phyloP scores from a whole-genome alignment of 2,329 filamentous ascomycete species.

The Scytalidium sp. region DNA sequence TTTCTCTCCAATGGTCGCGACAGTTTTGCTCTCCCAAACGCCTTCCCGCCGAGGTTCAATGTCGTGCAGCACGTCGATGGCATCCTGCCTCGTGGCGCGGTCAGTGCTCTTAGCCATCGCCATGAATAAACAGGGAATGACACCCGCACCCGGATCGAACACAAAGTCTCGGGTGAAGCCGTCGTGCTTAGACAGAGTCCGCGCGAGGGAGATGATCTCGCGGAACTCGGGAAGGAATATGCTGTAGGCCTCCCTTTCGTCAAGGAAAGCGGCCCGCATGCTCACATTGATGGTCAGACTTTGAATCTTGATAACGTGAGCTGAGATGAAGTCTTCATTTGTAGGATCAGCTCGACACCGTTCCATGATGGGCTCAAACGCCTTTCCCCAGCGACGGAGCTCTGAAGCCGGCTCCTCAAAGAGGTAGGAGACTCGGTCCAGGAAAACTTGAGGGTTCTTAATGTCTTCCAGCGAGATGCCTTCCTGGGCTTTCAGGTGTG shows the following conservation, averaged over 20 bases:
- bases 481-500: neutral
- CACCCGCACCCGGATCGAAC: conserved; percentile 13
- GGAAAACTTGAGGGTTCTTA: conserved; percentile 60
- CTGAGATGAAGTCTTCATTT: conserved; percentile 11
- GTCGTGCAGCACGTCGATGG: conserved; percentile 12
- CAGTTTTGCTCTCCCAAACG: conserved; percentile 14
- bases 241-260: neutral
- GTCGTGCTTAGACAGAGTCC: conserved; percentile 1
- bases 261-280: conserved; percentile 2
- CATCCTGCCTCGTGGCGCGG: conserved; percentile 12
- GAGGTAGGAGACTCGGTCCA: conserved; percentile 31
- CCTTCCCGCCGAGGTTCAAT: conserved; percentile 15
- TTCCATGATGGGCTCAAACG: conserved; percentile 14
- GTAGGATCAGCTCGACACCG: conserved; percentile 2
- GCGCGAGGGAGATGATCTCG: conserved; percentile 3
- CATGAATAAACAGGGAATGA: conserved; percentile 17
- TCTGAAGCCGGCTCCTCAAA: conserved; percentile 2
- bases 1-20: conserved; percentile 10
- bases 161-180: conserved; percentile 12
- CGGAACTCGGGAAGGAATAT: conserved; percentile 8
- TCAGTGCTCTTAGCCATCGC: conserved; percentile 12
- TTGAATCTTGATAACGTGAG: conserved; percentile 17
- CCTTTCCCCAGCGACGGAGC: conserved; percentile 12
- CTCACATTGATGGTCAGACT: conserved; percentile 10
- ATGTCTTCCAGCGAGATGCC: conserved; percentile 37